Evolutionary conservation across 2,329 filamentous ascomycete species (phyloP).

Genomic region (Colletotrichum sp.): DNA sequence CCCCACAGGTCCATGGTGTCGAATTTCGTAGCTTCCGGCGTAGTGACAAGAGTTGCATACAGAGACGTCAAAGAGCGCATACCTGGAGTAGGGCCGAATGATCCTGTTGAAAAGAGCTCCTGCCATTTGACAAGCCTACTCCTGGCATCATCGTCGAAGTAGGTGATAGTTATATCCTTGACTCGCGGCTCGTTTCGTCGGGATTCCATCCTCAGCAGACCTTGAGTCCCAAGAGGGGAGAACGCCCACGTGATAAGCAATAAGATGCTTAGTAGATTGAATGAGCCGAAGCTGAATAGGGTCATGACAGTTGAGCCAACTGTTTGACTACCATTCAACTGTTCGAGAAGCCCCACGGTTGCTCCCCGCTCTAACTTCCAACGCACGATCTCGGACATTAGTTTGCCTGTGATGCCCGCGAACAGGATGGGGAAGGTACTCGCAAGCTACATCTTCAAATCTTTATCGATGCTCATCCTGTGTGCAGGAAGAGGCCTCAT

Average conservation of each 20-base stretch:
- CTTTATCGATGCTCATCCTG: background rate
- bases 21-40: conserved; percentile 21
- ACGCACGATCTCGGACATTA: conserved; percentile 26
- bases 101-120: no score
- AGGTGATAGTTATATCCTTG: no score
- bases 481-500: background rate
- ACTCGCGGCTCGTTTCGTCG: no score
- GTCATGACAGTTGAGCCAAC: conserved; percentile 3
- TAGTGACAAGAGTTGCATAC: conserved; percentile 23
- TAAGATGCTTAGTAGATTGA: no score
- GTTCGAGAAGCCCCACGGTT: conserved; percentile 28
- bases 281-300: no score
- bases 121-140: no score
- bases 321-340: conserved; percentile 33
- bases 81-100: no score
- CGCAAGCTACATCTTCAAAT: background rate
- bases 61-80: background rate
- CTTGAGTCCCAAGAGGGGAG: no score
- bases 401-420: conserved; percentile 28
- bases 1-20: conserved; percentile 28
- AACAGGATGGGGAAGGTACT: conserved; percentile 34
- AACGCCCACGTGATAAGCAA: no score
- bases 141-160: no score
- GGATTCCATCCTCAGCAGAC: no score
- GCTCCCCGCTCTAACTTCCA: conserved; percentile 31